Percentiles rank a stretch among this genome's conserved stretches.
phyloP scores from a whole-genome alignment of 2,329 filamentous ascomycete genomes.

The Emericellopsis atlantica region DNA sequence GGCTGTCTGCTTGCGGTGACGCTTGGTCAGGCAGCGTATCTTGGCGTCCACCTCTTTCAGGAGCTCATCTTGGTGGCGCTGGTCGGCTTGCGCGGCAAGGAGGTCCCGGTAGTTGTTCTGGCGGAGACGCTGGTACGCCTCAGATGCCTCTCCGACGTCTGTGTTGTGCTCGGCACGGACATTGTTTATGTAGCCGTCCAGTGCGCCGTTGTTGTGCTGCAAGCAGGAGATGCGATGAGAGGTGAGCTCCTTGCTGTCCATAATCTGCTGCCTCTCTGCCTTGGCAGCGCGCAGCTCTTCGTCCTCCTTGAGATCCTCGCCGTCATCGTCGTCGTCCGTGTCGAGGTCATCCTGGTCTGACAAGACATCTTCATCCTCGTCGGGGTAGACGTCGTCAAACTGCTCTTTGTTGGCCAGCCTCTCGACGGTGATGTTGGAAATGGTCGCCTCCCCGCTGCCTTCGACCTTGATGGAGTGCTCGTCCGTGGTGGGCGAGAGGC shows the following conservation, averaged over 20 bases:
- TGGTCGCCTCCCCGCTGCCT: constrained; percentile 39
- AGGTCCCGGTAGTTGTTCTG: constrained; percentile 27
- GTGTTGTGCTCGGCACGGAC: constrained; percentile 19
- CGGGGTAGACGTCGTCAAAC: constrained; percentile 41
- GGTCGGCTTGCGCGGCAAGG: constrained; percentile 15
- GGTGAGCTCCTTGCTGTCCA: neutral
- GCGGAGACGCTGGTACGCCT: constrained; percentile 28
- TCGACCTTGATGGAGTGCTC: constrained; percentile 49
- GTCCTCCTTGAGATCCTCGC: constrained; percentile 12
- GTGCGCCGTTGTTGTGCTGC: constrained; percentile 22
- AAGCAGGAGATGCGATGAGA: constrained; percentile 8
- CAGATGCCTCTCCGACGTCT: constrained; percentile 22
- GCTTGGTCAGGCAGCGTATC: constrained; percentile 13
- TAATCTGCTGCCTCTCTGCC: constrained; percentile 6
- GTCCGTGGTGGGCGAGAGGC: constrained; percentile 41
- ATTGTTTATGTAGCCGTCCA: constrained; percentile 25
- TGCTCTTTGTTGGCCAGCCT: constrained; percentile 39
- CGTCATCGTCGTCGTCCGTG: constrained; percentile 12
- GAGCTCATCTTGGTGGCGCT: constrained; percentile 18
- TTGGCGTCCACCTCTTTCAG: constrained; percentile 19
- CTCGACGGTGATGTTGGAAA: constrained; percentile 50
- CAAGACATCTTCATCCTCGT: constrained; percentile 23
- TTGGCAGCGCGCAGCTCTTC: constrained; percentile 7
- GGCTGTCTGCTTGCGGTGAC: constrained; percentile 12
- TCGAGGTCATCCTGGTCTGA: constrained; percentile 14